A percentile compares a stretch with the other conserved stretches of the same genome.
These are phyloP conservation scores for Macroventuria anomochaeta DNA, from an alignment of 2,329 filamentous ascomycete species.

Conservation along the genomic window DNA sequence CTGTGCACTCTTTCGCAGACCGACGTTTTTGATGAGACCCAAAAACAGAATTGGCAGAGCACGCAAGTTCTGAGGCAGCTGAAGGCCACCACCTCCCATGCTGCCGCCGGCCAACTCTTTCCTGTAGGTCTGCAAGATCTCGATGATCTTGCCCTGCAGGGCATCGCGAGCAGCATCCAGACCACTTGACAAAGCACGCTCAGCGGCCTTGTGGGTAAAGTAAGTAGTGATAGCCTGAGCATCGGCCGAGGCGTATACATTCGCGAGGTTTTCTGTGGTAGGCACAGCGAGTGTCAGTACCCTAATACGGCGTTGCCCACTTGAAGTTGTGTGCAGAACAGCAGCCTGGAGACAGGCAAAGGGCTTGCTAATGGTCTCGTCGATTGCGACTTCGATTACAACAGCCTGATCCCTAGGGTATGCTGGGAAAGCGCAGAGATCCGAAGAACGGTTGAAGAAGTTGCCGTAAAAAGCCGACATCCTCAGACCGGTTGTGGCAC, in stretches of 20 bases:
- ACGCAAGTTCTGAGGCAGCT: conserved; percentile 91
- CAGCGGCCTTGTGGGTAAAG: conserved; percentile 97
- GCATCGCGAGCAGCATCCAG: conserved; percentile 91
- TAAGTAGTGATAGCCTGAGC: conserved; percentile 92
- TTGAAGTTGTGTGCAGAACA: conserved; percentile 96
- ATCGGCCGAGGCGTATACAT: conserved; percentile 93
- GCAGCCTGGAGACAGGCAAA: conserved; percentile 84
- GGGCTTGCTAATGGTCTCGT: conserved; percentile 90
- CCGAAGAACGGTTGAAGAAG: conserved; percentile 98
- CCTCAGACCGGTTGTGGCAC: conserved; percentile 89
- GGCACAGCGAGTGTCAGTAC: conserved; percentile 93
- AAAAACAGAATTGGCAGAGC: conserved; percentile 90
- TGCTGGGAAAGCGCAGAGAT: conserved; percentile 96
- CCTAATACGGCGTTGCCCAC: conserved; percentile 92
- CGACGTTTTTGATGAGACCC: conserved; percentile 91
- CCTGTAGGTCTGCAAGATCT: conserved; percentile 92
- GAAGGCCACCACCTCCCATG: conserved; percentile 88
- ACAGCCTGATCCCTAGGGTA: conserved; percentile 98
- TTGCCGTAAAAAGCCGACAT: conserved; percentile 99
- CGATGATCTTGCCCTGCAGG: conserved; percentile 87
- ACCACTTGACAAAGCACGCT: conserved; percentile 82
- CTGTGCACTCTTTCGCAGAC: conserved; percentile 49
- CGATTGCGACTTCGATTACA: conserved; percentile 97
- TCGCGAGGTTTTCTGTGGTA: conserved; percentile 87
- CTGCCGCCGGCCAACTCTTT: conserved; percentile 96